These are phyloP conservation scores for Camptophora hylomeconis DNA, from an alignment of 2,329 filamentous ascomycete genomes.

Conservation along the genomic window DNA sequence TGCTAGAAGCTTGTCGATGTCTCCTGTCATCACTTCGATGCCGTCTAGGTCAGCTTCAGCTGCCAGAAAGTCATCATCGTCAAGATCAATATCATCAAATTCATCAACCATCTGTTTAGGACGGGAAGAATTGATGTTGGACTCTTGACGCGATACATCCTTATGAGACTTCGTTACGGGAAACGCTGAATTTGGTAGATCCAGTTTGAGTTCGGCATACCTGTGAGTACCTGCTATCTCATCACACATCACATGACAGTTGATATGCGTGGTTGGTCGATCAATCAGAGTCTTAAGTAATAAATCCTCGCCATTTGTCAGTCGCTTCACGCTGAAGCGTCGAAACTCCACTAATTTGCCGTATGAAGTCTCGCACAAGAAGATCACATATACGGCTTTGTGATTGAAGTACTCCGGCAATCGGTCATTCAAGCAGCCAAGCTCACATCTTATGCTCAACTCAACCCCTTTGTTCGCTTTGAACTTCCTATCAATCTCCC, in stretches of 20 bases:
- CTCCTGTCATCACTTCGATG: conserved; percentile 11
- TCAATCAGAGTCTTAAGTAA: conserved; percentile 45
- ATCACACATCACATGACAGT: conserved; percentile 68
- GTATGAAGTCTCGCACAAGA: conserved; percentile 59
- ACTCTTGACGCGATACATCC: conserved; percentile 6
- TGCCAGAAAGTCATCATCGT: conserved; percentile 40
- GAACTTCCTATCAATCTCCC: conserved; percentile 32
- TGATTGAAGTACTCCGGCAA: conserved; percentile 48
- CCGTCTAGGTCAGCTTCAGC: conserved; percentile 32
- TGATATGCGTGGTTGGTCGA: conserved; percentile 43
- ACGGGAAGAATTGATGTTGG: conserved; percentile 4
- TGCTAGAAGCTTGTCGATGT: conserved; percentile 1
- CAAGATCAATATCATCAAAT: conserved; percentile 39
- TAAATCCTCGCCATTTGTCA: conserved; percentile 50
- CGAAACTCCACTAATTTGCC: conserved; percentile 58
- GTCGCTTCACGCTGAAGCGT: conserved; percentile 48
- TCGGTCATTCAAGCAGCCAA: conserved; percentile 60
- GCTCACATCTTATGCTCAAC: conserved; percentile 50
- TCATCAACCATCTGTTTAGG: conserved; percentile 27
- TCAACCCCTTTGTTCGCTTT: conserved; percentile 32
- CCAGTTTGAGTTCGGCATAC: conserved; percentile 37
- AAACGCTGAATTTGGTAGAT: conserved; percentile 35
- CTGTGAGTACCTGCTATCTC: conserved; percentile 56
- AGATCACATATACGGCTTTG: conserved; percentile 55
- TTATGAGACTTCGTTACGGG: conserved; percentile 15